Evolutionary conservation across 73 alveolate species (phyloP).

Genomic region (Paraurostyla sp.): DNA sequence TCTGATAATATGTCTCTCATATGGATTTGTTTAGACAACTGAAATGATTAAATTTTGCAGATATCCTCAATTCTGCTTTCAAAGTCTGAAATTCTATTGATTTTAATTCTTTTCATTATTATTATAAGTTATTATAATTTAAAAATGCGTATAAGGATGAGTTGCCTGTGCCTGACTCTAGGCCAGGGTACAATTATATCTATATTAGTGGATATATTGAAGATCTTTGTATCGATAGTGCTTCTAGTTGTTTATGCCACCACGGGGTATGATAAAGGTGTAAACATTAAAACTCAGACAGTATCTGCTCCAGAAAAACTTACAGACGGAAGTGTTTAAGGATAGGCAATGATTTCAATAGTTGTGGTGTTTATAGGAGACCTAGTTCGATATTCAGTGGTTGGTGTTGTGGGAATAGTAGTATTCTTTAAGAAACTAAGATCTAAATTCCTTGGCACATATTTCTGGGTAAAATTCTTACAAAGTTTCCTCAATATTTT

Average conservation of each 20-base stretch:
- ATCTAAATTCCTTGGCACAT: constrained; percentile 22
- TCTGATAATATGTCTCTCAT: background rate
- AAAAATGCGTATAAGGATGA: constrained; percentile 30
- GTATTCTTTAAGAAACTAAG: constrained; percentile 11
- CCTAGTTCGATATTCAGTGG: constrained; percentile 41
- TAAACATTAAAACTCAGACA: background rate
- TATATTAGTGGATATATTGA: constrained; percentile 10
- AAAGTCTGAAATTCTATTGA: background rate
- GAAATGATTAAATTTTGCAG: background rate
- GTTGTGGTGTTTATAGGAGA: constrained; percentile 46
- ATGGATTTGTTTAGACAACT: background rate
- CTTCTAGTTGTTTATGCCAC: constrained; percentile 28
- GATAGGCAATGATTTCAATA: background rate
- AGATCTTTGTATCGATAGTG: background rate
- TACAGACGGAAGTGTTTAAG: constrained; percentile 43
- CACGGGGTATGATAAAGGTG: constrained; percentile 44
- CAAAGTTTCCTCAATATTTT: constrained; percentile 35
- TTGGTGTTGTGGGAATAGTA: constrained; percentile 46
- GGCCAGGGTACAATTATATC: constrained; percentile 26
- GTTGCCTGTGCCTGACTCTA: constrained; percentile 44
- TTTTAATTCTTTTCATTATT: background rate
- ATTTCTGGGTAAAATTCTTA: constrained; percentile 45
- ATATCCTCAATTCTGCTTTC: background rate
- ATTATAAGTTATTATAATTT: background rate
- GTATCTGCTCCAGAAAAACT: constrained; percentile 7